Percentiles rank a stretch among this genome's conserved stretches.
Conservation (phyloP, 495 filamentous ascomycete species). For the Articulospora tetracladia region DNA sequence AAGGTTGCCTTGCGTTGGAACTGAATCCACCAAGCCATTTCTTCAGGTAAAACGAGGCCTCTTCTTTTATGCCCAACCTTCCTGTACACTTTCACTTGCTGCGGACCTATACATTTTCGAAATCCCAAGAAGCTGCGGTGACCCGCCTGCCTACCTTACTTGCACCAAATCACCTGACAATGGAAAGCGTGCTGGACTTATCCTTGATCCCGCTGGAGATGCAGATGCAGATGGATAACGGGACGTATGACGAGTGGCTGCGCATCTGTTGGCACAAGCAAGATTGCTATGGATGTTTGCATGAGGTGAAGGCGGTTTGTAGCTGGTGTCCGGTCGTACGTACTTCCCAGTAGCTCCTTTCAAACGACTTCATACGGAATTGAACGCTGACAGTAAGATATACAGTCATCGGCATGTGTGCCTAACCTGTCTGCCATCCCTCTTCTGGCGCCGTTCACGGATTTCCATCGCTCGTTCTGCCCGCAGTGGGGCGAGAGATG, state of each 20-base stretch:
- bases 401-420: constrained; percentile 42
- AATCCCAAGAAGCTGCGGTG: no score
- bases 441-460: constrained; percentile 40
- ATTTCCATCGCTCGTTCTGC: constrained; percentile 35
- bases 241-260: constrained; percentile 30
- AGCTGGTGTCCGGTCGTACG: constrained; percentile 50
- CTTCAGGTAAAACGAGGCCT: no score
- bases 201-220: neutral
- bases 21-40: no score
- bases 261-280: constrained; percentile 44
- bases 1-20: no score
- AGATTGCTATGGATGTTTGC: constrained; percentile 39
- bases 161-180: neutral
- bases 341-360: no score
- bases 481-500: constrained; percentile 45
- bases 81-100: no score
- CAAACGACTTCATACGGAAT: no score
- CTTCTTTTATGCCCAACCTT: no score
- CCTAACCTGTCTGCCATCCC: constrained; percentile 36
- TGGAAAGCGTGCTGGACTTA: neutral
- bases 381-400: no score
- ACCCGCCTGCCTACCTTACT: no score
- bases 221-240: constrained; percentile 1
- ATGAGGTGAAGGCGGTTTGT: constrained; percentile 28
- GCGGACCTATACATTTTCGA: no score